Evolutionary conservation across 768 basidiomycete genomes (phyloP).

Genomic region (Podaxis sp.): DNA sequence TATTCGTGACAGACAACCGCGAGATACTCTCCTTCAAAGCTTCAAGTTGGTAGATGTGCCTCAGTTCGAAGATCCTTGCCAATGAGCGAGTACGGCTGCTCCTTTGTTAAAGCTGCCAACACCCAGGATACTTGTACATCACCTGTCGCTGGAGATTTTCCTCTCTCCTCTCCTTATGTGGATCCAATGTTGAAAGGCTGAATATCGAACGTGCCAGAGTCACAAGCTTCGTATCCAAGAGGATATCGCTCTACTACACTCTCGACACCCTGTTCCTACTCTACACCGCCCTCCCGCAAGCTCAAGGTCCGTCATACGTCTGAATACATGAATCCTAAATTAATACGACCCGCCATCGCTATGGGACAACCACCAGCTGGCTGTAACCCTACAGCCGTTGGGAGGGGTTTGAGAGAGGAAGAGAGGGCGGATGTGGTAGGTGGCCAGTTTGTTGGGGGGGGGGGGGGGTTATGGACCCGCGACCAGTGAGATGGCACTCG

Average conservation of each 20-base stretch:
- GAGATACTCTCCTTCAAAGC: too few species aligned
- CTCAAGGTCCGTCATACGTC: conserved; percentile 82
- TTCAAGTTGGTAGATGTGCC: too few species aligned
- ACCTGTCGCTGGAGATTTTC: too few species aligned
- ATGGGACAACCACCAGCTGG: conserved; percentile 40
- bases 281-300: conserved; percentile 89
- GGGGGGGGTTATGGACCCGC: conserved; percentile 77
- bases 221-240: conserved; percentile 24
- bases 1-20: too few species aligned
- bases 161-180: too few species aligned
- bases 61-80: too few species aligned
- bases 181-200: neutral
- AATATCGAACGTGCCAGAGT: neutral
- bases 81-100: too few species aligned
- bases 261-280: conserved; percentile 83
- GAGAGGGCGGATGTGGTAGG: conserved; percentile 32
- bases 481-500: conserved; percentile 61
- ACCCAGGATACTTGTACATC: too few species aligned
- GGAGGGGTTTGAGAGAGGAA: neutral
- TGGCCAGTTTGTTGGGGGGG: conserved; percentile 70
- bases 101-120: too few species aligned
- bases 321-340: conserved; percentile 84
- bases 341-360: conserved; percentile 62
- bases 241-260: conserved; percentile 88
- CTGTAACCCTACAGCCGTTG: neutral